Evolutionary conservation across 106 monocot species (phyloP), one percentile per base, ranked within the genome.

Genomic region (Triglochin maritima): DNA sequence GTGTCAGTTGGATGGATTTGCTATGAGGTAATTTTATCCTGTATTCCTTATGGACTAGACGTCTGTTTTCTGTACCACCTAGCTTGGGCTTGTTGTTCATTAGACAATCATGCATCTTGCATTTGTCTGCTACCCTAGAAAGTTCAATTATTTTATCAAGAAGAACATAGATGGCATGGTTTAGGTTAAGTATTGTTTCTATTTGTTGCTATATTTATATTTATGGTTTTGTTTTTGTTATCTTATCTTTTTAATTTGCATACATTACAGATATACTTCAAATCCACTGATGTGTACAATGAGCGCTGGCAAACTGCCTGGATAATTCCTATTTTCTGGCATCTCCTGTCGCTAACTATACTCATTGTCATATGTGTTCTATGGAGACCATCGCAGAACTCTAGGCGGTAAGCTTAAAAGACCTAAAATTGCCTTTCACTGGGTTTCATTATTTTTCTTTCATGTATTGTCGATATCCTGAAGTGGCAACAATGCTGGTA

Each of bases 321-420:
- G 90, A 90, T 95, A 15, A 87, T 95, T 72, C 84, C 90, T 58
- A 83, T 85, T 46, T 87, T 90, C 63, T 95, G 94, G 94, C 87
- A 95, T 44, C 85, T 87, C 47, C 79, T 95, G 9, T 90, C 94
- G 46, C 90, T 87, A 52, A 83, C 87, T 49, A 87, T 95, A 71
- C 85, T 95, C 3, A 87, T 81, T 50, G 78, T 90, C 48, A 85
- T 95, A 42, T 90, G 87, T 55, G 75, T 77, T 63, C 84, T 90
- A 12, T 95, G 94, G 94, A 74, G 87, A 15, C 94, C 94, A 5
- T 95, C 94, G 17, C 90, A 90, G 62, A 95, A 83, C 69, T 90
- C 90, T 62, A 90, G 74, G 79, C 76, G 94, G 94, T 95, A 74
- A 44, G 17, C 16, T 54, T 61, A 43, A 4, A 7, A 17, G 66